These are phyloP conservation scores for Candolleomyces aberdarensis DNA, from an alignment of 768 basidiomycete genomes.

Conservation along the genomic window DNA sequence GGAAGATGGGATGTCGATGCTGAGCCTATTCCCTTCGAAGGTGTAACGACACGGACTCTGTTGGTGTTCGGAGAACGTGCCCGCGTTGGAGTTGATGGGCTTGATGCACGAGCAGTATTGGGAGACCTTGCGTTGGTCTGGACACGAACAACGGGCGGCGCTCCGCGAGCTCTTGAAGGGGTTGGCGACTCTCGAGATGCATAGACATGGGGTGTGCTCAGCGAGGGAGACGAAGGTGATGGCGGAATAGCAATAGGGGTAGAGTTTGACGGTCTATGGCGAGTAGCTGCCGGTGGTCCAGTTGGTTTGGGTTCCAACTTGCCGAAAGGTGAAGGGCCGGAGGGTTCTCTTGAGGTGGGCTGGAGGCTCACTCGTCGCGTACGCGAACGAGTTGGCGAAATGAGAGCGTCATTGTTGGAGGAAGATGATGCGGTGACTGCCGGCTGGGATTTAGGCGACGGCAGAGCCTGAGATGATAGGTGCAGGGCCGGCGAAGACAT, in stretches of 20 bases:
- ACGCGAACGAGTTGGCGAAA: constrained; percentile 46
- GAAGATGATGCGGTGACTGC: constrained; percentile 46
- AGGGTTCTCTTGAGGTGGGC: constrained; percentile 12
- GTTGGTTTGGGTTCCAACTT: neutral
- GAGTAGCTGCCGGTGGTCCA: constrained; percentile 16
- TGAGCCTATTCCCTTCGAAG: constrained; percentile 42
- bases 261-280: constrained; percentile 32
- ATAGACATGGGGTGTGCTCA: neutral
- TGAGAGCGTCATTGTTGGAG: constrained; percentile 40
- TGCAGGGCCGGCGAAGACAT: constrained; percentile 75
- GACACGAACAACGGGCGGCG: neutral
- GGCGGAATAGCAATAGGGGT: constrained; percentile 24
- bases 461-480: constrained; percentile 53
- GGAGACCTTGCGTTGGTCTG: constrained; percentile 2
- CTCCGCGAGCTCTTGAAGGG: neutral
- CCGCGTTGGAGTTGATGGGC: constrained; percentile 22
- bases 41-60: constrained; percentile 37
- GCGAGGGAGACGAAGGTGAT: constrained; percentile 21
- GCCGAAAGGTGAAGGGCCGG: neutral
- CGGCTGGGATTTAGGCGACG: constrained; percentile 51
- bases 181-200: constrained; percentile 1
- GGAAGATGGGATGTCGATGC: constrained; percentile 51
- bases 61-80: constrained; percentile 38
- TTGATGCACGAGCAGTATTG: constrained; percentile 8
- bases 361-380: constrained; percentile 38